Percentiles rank a stretch among this genome's conserved stretches.
These are phyloP conservation scores for Penicillium janthinellum DNA, from an alignment of 2,329 filamentous ascomycete species.

Conservation along the genomic window DNA sequence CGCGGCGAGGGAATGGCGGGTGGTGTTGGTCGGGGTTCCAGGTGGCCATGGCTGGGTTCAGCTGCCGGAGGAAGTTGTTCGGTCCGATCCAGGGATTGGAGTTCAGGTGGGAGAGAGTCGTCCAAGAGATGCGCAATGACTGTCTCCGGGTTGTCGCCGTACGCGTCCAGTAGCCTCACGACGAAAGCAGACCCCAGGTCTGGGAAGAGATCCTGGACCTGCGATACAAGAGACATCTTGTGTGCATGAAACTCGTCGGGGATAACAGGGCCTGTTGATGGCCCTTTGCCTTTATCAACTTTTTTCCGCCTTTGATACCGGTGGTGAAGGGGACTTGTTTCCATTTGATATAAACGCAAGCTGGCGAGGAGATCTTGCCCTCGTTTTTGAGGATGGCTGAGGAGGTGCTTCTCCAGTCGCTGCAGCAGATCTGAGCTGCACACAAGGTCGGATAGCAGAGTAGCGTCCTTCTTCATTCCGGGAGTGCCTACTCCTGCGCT, in stretches of 20 bases:
- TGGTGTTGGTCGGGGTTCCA: constrained; percentile 57
- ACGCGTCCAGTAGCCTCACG: constrained; percentile 75
- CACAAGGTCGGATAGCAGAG: constrained; percentile 78
- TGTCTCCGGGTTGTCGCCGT: constrained; percentile 73
- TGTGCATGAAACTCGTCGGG: constrained; percentile 69
- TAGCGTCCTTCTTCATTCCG: constrained; percentile 47
- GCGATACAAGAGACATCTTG: constrained; percentile 78
- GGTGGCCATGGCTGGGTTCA: constrained; percentile 53
- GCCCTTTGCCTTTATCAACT: constrained; percentile 46
- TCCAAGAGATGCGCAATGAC: constrained; percentile 82
- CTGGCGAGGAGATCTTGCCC: constrained; percentile 44
- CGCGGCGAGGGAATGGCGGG: constrained; percentile 31
- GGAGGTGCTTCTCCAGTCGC: constrained; percentile 42
- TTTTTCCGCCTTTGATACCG: constrained; percentile 45
- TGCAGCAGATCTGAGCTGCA: constrained; percentile 74
- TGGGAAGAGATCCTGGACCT: constrained; percentile 92
- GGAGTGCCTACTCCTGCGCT: constrained; percentile 65
- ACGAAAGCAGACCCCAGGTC: constrained; percentile 83
- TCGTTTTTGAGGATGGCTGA: constrained; percentile 41
- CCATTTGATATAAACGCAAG: constrained; percentile 42
- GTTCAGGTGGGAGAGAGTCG: constrained; percentile 69
- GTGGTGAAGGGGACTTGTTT: constrained; percentile 42
- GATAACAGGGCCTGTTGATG: constrained; percentile 29
- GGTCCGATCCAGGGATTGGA: constrained; percentile 64
- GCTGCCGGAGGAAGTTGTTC: constrained; percentile 51